Evolutionary conservation across 192 early-diverging fungal species (phyloP), one percentile per base, ranked within the genome.

Genomic region (Coemansia sp.): DNA sequence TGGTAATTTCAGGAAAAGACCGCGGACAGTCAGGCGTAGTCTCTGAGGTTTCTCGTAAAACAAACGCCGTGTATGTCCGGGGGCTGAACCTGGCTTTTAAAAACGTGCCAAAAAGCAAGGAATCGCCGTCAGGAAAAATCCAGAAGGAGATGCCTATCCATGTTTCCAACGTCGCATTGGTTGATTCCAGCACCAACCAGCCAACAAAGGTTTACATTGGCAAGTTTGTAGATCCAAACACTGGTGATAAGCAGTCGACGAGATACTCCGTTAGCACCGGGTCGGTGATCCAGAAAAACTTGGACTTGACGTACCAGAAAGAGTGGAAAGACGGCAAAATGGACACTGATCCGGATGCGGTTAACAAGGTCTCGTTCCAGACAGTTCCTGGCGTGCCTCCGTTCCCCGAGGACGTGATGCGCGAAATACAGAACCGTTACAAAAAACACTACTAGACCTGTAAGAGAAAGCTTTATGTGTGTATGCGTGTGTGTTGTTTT

Each of bases 121-220:
- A 86, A 48, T 72, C 88, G 49, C 72, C 80, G 30, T 79, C 86
- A 3, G 84, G 71, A 16, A 85, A 63, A 48, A 80, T 91, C 52
- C 82, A 80, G 56, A 87, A 86, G 65, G 89, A 90, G 61, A 84
- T 85, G 69, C 89, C 88, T 7, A 86, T 93, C 36, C 86, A 87
- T 61, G 83, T 89, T 54, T 86, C 87, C 3, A 86, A 93, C 66
- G 79, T 93, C 5, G 82, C 85, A 7, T 62, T 93, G 56, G 77
- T 93, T n/a, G 91, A 93, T 65, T 90, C 91, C 14, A 73, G 67
- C 59, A 77, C 70, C 8, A 60, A 71, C 22, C 49, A 64, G 70
- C 75, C 80, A 14, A 73, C 80, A 6, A 76, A 71, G 61, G 66
- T 82, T 25, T 40, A 48, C n/a, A 22, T 77, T 38, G 60, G 34